These are phyloP conservation scores for Albophoma yamanashiensis DNA, from an alignment of 2,329 filamentous ascomycete species.

Conservation along the genomic window DNA sequence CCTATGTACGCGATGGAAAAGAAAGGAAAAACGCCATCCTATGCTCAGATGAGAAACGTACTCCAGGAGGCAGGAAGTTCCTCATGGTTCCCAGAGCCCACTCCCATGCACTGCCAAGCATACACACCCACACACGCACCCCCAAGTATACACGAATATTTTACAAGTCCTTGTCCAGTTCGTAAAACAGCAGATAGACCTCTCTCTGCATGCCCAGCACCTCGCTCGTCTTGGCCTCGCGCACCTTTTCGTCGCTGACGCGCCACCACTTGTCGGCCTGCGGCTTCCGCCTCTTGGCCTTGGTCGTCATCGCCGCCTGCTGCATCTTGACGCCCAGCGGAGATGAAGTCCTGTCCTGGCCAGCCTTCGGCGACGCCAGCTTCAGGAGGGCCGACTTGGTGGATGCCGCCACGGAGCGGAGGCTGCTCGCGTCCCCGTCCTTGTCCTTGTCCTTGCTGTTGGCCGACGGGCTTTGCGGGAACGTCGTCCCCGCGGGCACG, in stretches of 20 bases:
- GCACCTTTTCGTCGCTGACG: slow-evolving; percentile 94
- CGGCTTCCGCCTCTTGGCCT: slow-evolving; percentile 44
- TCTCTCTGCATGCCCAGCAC: slow-evolving; percentile 90
- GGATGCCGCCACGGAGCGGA: slow-evolving; percentile 46
- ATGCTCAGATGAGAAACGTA: background rate
- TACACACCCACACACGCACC: background rate
- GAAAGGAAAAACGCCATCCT: background rate
- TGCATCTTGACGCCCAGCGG: slow-evolving; percentile 8
- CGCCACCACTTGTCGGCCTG: slow-evolving; percentile 80
- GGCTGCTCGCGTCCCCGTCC: slow-evolving; percentile 38
- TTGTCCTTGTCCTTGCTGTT: slow-evolving; percentile 29
- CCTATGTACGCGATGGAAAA: background rate
- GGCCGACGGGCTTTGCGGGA: slow-evolving; percentile 12
- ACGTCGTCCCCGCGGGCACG: slow-evolving; percentile 16
- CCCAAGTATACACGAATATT: background rate
- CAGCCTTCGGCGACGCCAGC: slow-evolving; percentile 28
- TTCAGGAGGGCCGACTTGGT: slow-evolving; percentile 42
- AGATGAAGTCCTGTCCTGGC: slow-evolving; percentile 11
- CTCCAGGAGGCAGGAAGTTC: background rate
- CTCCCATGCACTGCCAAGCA: background rate
- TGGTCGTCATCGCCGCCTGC: slow-evolving; percentile 15
- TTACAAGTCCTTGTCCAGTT: slow-evolving; percentile 51
- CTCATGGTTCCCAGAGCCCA: background rate
- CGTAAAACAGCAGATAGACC: slow-evolving; percentile 94
- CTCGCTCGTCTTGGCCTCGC: slow-evolving; percentile 85